Conservation (phyloP, 208 protist species). For the Balamuthia mandrillaris region DNA sequence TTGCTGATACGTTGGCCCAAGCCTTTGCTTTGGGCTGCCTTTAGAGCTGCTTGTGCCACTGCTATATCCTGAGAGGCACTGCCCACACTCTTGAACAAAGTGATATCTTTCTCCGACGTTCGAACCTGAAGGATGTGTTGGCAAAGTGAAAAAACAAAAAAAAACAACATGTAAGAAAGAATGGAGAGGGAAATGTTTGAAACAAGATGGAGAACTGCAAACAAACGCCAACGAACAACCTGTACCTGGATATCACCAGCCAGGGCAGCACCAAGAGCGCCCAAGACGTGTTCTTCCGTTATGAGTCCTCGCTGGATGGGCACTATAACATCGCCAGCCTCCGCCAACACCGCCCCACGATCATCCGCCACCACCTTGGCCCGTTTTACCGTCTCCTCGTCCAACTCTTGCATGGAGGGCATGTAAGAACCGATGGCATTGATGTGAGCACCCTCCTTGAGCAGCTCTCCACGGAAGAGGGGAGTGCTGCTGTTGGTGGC, state of each 20-base stretch:
- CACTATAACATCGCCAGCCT: not conserved
- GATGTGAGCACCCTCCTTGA: constrained; percentile 39
- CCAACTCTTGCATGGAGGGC: constrained; percentile 36
- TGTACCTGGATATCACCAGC: not conserved
- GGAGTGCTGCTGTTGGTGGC: constrained; percentile 32
- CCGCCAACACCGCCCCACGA: not conserved
- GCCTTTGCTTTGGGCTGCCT: not conserved
- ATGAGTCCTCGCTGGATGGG: not conserved
- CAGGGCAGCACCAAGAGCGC: not conserved
- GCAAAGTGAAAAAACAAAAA: not conserved
- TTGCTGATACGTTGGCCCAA: not conserved
- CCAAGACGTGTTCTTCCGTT: not conserved
- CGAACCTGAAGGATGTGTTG: not conserved
- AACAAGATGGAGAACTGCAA: not conserved
- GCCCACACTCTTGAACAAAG: constrained; percentile 29
- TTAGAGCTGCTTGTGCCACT: not conserved
- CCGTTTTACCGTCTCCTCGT: not conserved
- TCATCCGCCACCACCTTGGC: constrained; percentile 38
- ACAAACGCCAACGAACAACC: not conserved
- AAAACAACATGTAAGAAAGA: not conserved
- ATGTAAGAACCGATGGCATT: constrained; percentile 38
- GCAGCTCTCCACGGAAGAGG: constrained; percentile 40
- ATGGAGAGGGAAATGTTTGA: not conserved
- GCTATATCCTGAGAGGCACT: constrained; percentile 29
- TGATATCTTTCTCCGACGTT: not conserved